Evolutionary conservation across 1,284 basidiomycete genomes (phyloP).

Genomic region (Sporisorium sorghi): DNA sequence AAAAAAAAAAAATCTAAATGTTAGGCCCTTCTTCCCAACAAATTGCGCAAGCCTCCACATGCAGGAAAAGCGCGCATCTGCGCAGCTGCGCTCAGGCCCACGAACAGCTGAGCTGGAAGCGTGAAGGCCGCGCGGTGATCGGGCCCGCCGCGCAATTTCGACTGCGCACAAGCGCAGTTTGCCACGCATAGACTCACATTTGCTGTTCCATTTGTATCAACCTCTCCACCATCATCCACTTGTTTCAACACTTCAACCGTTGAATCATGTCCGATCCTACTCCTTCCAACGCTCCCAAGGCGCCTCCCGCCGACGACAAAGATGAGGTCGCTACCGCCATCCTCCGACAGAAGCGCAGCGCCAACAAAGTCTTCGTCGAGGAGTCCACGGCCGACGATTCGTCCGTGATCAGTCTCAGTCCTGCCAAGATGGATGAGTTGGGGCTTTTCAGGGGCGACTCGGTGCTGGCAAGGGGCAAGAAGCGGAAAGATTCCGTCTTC

Average conservation of each 20-base stretch:
- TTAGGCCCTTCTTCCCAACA: not conserved
- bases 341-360: constrained; percentile 64
- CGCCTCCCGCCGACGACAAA: constrained; percentile 44
- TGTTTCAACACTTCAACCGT: constrained; percentile 4
- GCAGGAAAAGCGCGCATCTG: constrained; percentile 3
- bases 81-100: constrained; percentile 12
- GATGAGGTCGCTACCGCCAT: constrained; percentile 68
- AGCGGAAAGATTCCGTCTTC: constrained; percentile 87
- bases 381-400: constrained; percentile 69
- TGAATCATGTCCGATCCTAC: constrained; percentile 51
- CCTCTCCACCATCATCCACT: constrained; percentile 1
- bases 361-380: constrained; percentile 68
- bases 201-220: not conserved
- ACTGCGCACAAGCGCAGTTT: not conserved
- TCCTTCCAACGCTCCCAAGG: constrained; percentile 41
- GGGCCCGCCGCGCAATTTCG: constrained; percentile 15
- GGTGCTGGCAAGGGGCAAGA: constrained; percentile 78
- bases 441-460: constrained; percentile 93
- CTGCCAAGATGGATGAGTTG: constrained; percentile 94
- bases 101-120: constrained; percentile 18
- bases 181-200: not conserved
- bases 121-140: constrained; percentile 20
- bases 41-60: not conserved
- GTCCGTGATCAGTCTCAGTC: constrained; percentile 82
- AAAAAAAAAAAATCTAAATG: too few species aligned